Base-by-base conservation (phyloP, 768 basidiomycete species). In the Suillus ampliporus region DNA sequence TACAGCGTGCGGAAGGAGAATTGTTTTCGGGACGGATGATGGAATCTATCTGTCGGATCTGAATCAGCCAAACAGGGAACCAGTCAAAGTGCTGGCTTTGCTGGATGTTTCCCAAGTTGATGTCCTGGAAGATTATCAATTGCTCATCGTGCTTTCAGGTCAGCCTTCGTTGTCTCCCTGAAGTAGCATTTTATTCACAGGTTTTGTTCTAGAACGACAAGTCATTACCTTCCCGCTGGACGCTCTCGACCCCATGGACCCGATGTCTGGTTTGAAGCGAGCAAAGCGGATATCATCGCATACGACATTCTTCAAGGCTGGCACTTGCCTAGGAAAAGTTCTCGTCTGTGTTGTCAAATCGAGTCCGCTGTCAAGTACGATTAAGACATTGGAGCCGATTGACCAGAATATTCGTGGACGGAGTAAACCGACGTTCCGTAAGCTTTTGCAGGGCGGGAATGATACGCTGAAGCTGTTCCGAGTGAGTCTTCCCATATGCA, bases 71-170 rank as follows among this genome's bases (percentile, higher is more conserved):
- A 87, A 86, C 67, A 85, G 88, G 50, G 92, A 94, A 26, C 97
- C 97, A 0, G 82, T 94, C 31, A 94, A 95, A 76, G 95, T 99
- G 34, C 82, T 99, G 62, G 90, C 90, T 14, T 77, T 98, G 28
- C 81, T 91, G 47, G 94, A 97, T 67, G 97, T 99, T 17, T 84
- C 90, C 1, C 97, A 99, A 78, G 91, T 99, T 9, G 97, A 99
- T 67, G 91, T 99, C 9, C 82, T 99, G 61, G 97, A 99, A 75
- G 95, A 97, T 61, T 97, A 96, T 71, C 92, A 96, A 69, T 83
- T 99, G 3, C 82, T 99, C 63, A 91, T 99, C 62, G 97, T 99
- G n/a, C 86, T 99, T n/a, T 95, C 97, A n/a, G 95, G 95, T 92
- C 61, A 41, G 83, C 75, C 48, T 34, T 19, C 37, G 8, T 52